Base-by-base conservation (phyloP, 2,329 filamentous ascomycete species). In the Pseudogymnoascus sp. region DNA sequence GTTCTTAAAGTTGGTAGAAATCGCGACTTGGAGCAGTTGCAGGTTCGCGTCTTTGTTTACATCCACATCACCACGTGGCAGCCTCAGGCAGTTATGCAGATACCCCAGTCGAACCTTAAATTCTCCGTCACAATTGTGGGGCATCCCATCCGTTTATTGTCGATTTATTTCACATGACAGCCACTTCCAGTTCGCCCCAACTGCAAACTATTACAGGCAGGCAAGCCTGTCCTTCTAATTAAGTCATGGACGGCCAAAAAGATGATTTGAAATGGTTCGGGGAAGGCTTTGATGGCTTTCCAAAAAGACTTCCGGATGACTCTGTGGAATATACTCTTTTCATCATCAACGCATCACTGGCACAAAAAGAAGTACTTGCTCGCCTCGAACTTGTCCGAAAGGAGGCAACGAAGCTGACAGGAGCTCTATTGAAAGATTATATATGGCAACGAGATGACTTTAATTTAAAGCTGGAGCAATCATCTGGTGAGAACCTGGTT, bases 381-480 rank as follows among this genome's bases (percentile, higher is more conserved):
- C 82, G 82, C 19, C 81, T 97, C n/a, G 88, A 90, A 63, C 78
- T 82, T 19, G 81, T 96, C 8, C 86, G 91, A 61, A 90, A 86
- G 73, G 82, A 85, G 1, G 87, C 89, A 0, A 76, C 82, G 2
- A 80, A 85, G 28, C 75, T 95, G n/a, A 74, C 76, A 4, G 85
- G 84, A 46, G 78, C 81, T 2, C 77, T 91, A 6, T 81, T 93
- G n/a, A 87, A 85, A 68, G 88, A 90, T 65, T 96, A 97, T 70
- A 96, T 99, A 66, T 99, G 95, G 95, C 95, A 99, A 74, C 85
- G 92, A 11, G 92, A 96, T 61, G 78, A 81, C 0, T 93, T 99
- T 66, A 82, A 81, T n/a, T 77, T 96, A 5, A 84, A 89, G 16
- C 74, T 80, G 70, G 88, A 80, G 76, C 88, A 76, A 61, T 77